These are phyloP conservation scores for Cardamine chenopodiifolia DNA, from an alignment of 345 rosid species.

Conservation along the genomic window DNA sequence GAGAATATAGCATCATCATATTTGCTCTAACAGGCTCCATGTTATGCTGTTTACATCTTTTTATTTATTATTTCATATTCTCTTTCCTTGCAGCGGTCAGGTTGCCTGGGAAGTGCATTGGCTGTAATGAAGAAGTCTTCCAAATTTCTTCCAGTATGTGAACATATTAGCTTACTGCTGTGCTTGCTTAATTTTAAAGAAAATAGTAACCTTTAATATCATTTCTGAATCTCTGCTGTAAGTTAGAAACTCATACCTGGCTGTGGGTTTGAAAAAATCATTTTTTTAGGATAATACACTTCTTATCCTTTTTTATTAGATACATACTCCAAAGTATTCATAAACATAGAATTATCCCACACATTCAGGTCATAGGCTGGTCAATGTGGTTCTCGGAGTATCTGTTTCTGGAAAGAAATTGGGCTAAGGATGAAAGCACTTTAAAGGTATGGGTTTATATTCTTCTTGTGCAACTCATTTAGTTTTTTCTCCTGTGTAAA, in stretches of 20 bases:
- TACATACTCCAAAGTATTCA: slow-evolving; percentile 17
- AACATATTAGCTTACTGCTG: slow-evolving; percentile 11
- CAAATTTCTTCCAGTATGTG: slow-evolving; percentile 85
- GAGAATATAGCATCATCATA: slow-evolving; percentile 7
- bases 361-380: slow-evolving; percentile 92
- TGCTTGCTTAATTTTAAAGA: slow-evolving; percentile 5
- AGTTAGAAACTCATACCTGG: not conserved
- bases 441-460: slow-evolving; percentile 46
- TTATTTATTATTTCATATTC: slow-evolving; percentile 30
- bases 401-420: slow-evolving; percentile 86
- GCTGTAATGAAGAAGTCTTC: slow-evolving; percentile 98
- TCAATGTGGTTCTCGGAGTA: slow-evolving; percentile 99
- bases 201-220: not conserved
- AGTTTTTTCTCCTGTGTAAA: not conserved
- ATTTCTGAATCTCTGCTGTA: not conserved
- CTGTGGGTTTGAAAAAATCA: slow-evolving; percentile 1
- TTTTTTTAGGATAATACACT: slow-evolving; percentile 1
- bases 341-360: slow-evolving; percentile 11
- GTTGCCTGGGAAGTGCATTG: slow-evolving; percentile 89
- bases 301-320: not conserved
- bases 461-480: slow-evolving; percentile 22
- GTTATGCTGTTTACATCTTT: slow-evolving; percentile 31
- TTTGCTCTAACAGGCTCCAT: slow-evolving; percentile 1
- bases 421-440: slow-evolving; percentile 89
- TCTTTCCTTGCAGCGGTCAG: slow-evolving; percentile 66